Percentiles rank a stretch among this genome's conserved stretches.
Evolutionary conservation across 2,329 filamentous ascomycete genomes (phyloP).

Genomic region (Venturia asperata): DNA sequence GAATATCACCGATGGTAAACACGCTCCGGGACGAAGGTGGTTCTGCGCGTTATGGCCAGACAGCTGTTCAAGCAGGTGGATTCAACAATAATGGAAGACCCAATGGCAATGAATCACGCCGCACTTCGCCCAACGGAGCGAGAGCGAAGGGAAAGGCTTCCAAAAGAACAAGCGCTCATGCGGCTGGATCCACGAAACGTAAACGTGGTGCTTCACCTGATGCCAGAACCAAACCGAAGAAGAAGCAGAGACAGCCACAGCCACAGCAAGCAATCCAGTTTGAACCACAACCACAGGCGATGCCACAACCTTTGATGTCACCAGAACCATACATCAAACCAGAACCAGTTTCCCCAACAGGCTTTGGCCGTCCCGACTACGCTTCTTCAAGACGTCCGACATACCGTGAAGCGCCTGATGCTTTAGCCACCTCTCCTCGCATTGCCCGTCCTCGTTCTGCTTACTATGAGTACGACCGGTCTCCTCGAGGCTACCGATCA

Average conservation of each 20-base stretch:
- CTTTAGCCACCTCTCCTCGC: conserved; percentile 12
- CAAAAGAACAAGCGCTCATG: conserved; percentile 1
- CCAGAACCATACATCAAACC: conserved; percentile 18
- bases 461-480: conserved; percentile 25
- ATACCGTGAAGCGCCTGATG: conserved; percentile 6
- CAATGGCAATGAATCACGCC: conserved; percentile 4
- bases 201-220: conserved; percentile 14
- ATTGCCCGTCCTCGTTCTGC: conserved; percentile 26
- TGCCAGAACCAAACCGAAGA: neutral
- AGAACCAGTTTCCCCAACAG: conserved; percentile 17
- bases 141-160: conserved; percentile 13
- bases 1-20: conserved; percentile 47
- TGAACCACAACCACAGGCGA: neutral
- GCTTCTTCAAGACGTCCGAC: conserved; percentile 12
- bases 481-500: conserved; percentile 37
- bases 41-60: conserved; percentile 5
- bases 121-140: neutral
- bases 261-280: neutral
- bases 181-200: conserved; percentile 16
- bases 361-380: conserved; percentile 1
- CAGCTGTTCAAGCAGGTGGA: conserved; percentile 5
- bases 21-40: neutral
- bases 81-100: neutral
- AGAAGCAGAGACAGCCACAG: conserved; percentile 15
- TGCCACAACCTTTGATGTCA: neutral